Evolutionary conservation across 1,139 yeast species (phyloP), one percentile per base, ranked within the genome.

Genomic region (Geotrichum europaeum): DNA sequence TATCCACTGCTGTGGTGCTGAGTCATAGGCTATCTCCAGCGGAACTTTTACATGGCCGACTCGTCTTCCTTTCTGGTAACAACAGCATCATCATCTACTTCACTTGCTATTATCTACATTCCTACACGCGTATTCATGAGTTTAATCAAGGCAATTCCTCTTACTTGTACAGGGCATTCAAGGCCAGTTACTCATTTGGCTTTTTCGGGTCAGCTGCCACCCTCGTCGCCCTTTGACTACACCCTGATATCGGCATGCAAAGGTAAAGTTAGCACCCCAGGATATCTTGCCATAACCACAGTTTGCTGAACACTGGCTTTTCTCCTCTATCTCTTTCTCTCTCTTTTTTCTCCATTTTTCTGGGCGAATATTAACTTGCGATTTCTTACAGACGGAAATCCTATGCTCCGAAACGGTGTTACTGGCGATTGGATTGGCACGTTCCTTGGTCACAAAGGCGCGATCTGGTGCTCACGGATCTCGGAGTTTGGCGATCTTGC

Each of bases 361-460:
- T 22, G 30, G n/a, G n/a, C 30, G 30, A 22, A 24, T 18, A 30
- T 22, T 50, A 25, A 50, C 36, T 40, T 20, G 36, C 30, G 30
- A 28, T 7, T 40, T 45, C 32, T 55, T 20, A 22, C 58, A 70
- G 77, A 75, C 63, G 77, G 77, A 3, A 68, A 72, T 40, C 76
- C 78, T n/a, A 74, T 75, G 68, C 67, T 75, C 12, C 65, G 78
- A 34, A 72, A 73, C 56, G 78, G 77, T 0, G 69, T 70, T 25
- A 73, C 76, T 15, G 78, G 78, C 1, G 78, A 75, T 63, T 75
- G 78, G 78, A 67, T 75, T 40, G 78, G 78, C 40, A 74, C 78
- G 4, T 75, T 70, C 59, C 62, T 74, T 10, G 78, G 78, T 13
- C 78, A 75, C 58, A 73, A 73, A 57, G 78, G 78, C 4, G 76